Evolutionary conservation across 83 land plant genomes (phyloP), one percentile per base, ranked within the genome.

Genomic region (Thuja plicata): DNA sequence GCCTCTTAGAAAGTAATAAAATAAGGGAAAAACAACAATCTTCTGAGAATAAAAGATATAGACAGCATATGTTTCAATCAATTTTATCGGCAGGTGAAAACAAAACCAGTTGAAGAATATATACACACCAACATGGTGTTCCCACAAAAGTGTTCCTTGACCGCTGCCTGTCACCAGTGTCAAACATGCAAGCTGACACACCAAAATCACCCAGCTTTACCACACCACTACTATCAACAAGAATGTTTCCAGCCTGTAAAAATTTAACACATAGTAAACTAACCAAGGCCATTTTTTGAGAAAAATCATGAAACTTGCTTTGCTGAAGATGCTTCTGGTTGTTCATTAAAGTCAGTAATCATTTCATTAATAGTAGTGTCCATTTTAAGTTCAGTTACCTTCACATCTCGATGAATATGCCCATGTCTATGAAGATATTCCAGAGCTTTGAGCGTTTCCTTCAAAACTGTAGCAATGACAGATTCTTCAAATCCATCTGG

Each of bases 341-440:
- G 5, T 24, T 12, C 6, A 19, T 27, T 54, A 41, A 48, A 73
- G 89, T 45, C 52, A 78, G 43, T 13, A 32, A 79, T 77, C 57
- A 83, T 45, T 83, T 46, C 50, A 11, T 4, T n/a, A 46, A 83
- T 46, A 83, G 32, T 52, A 30, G 9, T 46, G 35, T 46, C 35
- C 15, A 8, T 46, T 83, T 43, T 46, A 40, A 83, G 10, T 70
- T 66, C 60, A 1, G n/a, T 52, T 43, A 93, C 97, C 96, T 97
- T 97, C 66, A 97, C 97, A 91, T 97, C 99, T 24, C 99, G 94
- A 87, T 97, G 99, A 45, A 97, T 97, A 89, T 97, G 99, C 3
- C 98, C 99, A 80, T 97, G 97, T 34, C 93, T 91, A 90, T 97
- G 99, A 37, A 97, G 98, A 85, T 97, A 97, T 46, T 95, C 98